Conservation (phyloP, 1,284 basidiomycete genomes). For the Hemileia vastatrix region DNA sequence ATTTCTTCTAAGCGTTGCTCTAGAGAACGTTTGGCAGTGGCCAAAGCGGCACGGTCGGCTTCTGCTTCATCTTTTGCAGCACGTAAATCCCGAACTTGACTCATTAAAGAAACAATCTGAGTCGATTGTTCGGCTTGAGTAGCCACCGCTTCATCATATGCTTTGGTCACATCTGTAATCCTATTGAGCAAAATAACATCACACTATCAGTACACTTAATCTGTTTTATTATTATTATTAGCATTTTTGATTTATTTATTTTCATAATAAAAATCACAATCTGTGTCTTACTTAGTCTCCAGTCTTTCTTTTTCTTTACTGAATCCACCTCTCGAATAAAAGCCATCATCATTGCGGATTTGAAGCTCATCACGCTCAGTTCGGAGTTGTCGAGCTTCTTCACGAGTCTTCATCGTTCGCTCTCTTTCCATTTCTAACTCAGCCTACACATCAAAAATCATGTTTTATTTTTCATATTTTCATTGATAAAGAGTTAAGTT, state of each 20-base stretch:
- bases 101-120: slow-evolving; percentile 70
- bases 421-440: slow-evolving; percentile 29
- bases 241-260: too few relatives aligned
- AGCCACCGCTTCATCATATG: slow-evolving; percentile 62
- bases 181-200: not conserved
- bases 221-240: too few relatives aligned
- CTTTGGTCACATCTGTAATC: slow-evolving; percentile 62
- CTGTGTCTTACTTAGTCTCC: slow-evolving; percentile 60
- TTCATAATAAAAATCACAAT: too few relatives aligned
- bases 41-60: slow-evolving; percentile 63
- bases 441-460: slow-evolving; percentile 21
- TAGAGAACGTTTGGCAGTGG: slow-evolving; percentile 68
- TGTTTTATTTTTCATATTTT: not conserved
- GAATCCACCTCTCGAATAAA: slow-evolving; percentile 66
- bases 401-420: slow-evolving; percentile 36
- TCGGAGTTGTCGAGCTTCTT: slow-evolving; percentile 66
- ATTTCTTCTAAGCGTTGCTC: slow-evolving; percentile 69
- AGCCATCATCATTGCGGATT: slow-evolving; percentile 63
- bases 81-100: slow-evolving; percentile 72
- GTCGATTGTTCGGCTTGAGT: slow-evolving; percentile 68
- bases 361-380: slow-evolving; percentile 68
- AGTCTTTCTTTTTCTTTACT: slow-evolving; percentile 74
- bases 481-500: slow-evolving; percentile 57
- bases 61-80: slow-evolving; percentile 72
- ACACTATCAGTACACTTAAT: too few relatives aligned